Percentiles rank a stretch among this genome's conserved stretches.
Conservation (phyloP, 1,139 yeast species). For the Saccharomyces hybrid region DNA sequence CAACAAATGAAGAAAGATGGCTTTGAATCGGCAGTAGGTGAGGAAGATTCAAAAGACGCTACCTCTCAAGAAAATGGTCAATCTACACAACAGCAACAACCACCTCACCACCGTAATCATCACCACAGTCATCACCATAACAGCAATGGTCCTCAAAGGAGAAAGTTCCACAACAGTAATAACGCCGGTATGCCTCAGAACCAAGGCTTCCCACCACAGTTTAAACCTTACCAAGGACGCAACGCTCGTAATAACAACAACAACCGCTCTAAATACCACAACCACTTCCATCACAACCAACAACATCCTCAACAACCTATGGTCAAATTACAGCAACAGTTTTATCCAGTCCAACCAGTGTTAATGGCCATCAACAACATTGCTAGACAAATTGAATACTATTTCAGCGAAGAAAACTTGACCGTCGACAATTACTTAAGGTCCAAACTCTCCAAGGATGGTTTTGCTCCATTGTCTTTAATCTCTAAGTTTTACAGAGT, state of each 20-base stretch:
- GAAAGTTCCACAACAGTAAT: constrained; percentile 1
- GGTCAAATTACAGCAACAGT: constrained; percentile 12
- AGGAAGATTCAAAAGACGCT: neutral
- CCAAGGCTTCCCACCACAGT: neutral
- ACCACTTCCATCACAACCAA: constrained; percentile 6
- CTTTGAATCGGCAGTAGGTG: neutral
- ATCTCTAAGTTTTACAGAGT: constrained; percentile 31
- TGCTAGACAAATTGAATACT: constrained; percentile 72
- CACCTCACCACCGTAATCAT: constrained; percentile 3
- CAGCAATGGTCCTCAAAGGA: constrained; percentile 4
- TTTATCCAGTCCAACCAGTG: constrained; percentile 20
- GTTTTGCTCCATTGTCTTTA: constrained; percentile 28
- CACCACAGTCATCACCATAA: constrained; percentile 4
- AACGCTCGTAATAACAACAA: constrained; percentile 1
- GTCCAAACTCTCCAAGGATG: constrained; percentile 27
- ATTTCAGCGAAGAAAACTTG: constrained; percentile 80
- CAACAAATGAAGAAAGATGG: constrained; percentile 1
- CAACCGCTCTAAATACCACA: constrained; percentile 1
- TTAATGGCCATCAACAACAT: constrained; percentile 34
- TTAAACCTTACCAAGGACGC: neutral
- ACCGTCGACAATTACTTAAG: constrained; percentile 27
- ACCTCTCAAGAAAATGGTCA: constrained; percentile 2
- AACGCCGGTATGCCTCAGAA: neutral
- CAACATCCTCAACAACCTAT: constrained; percentile 9
- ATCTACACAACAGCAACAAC: neutral